Evolutionary conservation across 176 grass and related monocot genomes (phyloP).

Genomic region (Oryza punctata): DNA sequence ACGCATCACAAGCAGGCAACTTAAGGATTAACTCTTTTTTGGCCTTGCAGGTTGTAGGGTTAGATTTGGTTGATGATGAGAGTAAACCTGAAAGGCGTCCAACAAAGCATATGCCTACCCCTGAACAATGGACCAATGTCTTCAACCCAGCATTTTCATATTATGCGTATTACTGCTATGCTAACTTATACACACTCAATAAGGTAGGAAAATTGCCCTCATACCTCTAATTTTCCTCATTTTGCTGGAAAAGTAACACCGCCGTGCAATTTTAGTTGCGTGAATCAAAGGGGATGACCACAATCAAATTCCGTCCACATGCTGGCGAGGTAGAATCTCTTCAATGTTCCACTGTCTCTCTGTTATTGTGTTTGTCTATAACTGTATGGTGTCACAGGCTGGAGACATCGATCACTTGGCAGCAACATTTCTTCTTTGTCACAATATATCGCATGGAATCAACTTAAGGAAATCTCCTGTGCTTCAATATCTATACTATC

Average conservation of each 20-base stretch:
- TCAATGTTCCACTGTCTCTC: constrained; percentile 24
- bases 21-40: constrained; percentile 1
- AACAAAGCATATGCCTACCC: constrained; percentile 99
- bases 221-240: constrained; percentile 7
- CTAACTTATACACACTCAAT: constrained; percentile 92
- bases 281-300: constrained; percentile 97
- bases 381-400: constrained; percentile 53
- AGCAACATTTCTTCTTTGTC: constrained; percentile 83
- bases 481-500: constrained; percentile 97
- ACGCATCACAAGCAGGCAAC: background rate
- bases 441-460: constrained; percentile 94
- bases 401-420: constrained; percentile 94
- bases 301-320: constrained; percentile 98
- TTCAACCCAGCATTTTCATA: constrained; percentile 99
- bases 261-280: constrained; percentile 66
- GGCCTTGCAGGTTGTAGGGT: constrained; percentile 73
- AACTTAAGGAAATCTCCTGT: constrained; percentile 97
- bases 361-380: constrained; percentile 35
- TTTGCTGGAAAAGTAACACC: constrained; percentile 35
- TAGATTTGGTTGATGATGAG: constrained; percentile 99
- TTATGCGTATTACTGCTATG: constrained; percentile 99
- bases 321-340: constrained; percentile 76
- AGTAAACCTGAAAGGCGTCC: constrained; percentile 98
- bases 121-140: constrained; percentile 91
- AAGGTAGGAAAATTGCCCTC: constrained; percentile 58